phyloP scores from a whole-genome alignment of 2,329 filamentous ascomycete species.

The Ascochyta koolunga region DNA sequence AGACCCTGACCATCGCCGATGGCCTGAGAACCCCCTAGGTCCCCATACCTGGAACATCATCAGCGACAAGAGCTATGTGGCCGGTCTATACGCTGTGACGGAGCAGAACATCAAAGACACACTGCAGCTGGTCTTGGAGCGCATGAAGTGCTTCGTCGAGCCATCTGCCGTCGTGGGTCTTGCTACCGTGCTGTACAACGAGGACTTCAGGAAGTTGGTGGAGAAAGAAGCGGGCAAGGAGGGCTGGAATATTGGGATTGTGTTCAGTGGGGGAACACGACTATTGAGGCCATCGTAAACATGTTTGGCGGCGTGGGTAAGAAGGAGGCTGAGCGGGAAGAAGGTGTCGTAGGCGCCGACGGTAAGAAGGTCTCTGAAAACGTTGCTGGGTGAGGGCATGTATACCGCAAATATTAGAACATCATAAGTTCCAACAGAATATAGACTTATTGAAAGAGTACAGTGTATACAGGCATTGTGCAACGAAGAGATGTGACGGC shows the following conservation, averaged over 20 bases:
- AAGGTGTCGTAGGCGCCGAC: conserved; percentile 48
- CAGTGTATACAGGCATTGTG: too few species aligned
- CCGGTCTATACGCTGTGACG: conserved; percentile 72
- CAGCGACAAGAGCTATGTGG: conserved; percentile 71
- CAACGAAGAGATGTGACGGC: neutral
- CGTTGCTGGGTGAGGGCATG: conserved; percentile 49
- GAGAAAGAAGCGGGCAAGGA: conserved; percentile 71
- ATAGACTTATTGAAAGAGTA: too few species aligned
- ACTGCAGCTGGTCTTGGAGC: conserved; percentile 79
- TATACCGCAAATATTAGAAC: neutral
- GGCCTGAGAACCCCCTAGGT: conserved; percentile 86
- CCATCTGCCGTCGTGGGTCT: conserved; percentile 84
- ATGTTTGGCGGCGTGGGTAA: conserved; percentile 53
- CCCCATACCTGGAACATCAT: conserved; percentile 78
- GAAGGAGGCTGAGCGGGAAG: conserved; percentile 46
- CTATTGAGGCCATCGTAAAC: conserved; percentile 64
- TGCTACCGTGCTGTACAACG: conserved; percentile 82
- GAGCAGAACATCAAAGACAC: conserved; percentile 83
- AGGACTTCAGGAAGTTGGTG: conserved; percentile 74
- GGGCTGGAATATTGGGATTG: conserved; percentile 73
- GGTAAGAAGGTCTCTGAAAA: conserved; percentile 54
- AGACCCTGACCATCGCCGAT: conserved; percentile 83
- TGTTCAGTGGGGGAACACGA: conserved; percentile 69
- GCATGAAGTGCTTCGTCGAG: conserved; percentile 90
- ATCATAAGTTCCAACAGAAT: too few species aligned